These are phyloP conservation scores for Fusarium nisikadoi DNA, from an alignment of 2,329 filamentous ascomycete genomes.

Conservation along the genomic window DNA sequence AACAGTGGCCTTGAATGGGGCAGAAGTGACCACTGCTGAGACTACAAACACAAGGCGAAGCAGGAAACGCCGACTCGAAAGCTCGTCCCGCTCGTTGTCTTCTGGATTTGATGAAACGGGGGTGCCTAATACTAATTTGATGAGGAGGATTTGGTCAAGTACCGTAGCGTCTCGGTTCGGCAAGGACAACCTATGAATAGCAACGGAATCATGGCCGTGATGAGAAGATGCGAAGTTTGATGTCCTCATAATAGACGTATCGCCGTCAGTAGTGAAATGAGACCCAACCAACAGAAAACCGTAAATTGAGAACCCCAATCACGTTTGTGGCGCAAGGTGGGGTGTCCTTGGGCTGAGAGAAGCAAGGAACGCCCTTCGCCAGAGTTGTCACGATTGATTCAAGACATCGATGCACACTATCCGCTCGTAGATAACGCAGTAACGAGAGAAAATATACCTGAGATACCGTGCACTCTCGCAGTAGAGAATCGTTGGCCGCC, in stretches of 20 bases:
- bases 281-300: conserved; percentile 19
- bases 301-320: conserved; percentile 22
- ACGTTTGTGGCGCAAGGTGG: conserved; percentile 17
- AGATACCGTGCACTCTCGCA: not conserved
- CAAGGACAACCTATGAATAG: conserved; percentile 18
- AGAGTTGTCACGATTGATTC: not conserved
- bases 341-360: conserved; percentile 3
- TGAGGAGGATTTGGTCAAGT: not conserved
- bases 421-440: not conserved
- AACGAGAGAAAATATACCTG: not conserved
- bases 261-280: conserved; percentile 5
- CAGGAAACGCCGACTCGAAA: conserved; percentile 22
- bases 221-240: conserved; percentile 1
- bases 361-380: not conserved
- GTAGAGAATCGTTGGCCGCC: not conserved
- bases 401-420: not conserved
- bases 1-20: conserved; percentile 8
- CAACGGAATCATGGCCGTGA: conserved; percentile 12
- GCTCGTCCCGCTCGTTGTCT: conserved; percentile 4
- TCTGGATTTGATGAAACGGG: not conserved
- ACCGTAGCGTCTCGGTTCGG: conserved; percentile 7
- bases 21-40: conserved; percentile 13
- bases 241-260: not conserved
- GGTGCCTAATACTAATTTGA: conserved; percentile 8
- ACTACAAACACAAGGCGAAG: conserved; percentile 28